A percentile compares a stretch with the other conserved stretches of the same genome.
Evolutionary conservation across 228 moss, liverwort and hornwort genomes (phyloP).

Genomic region (Sphagnum magellanicum): DNA sequence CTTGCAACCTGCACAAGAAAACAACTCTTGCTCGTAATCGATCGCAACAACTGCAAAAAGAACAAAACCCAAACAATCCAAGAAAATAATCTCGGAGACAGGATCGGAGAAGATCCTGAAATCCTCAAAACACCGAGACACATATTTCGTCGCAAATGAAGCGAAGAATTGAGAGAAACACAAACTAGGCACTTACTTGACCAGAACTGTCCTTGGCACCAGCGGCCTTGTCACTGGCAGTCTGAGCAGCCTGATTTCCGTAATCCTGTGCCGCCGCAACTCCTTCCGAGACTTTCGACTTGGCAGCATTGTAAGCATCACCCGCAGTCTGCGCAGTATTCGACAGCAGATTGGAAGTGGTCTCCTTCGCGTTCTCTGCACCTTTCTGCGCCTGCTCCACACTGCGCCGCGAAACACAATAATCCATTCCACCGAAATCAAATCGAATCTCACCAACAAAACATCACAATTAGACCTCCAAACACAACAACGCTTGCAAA

Average conservation of each 20-base stretch:
- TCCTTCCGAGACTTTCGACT: conserved; percentile 11
- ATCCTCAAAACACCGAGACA: background rate
- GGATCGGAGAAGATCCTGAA: no score
- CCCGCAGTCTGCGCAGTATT: background rate
- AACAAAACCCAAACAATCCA: no score
- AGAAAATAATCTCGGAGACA: no score
- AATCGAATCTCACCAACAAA: no score
- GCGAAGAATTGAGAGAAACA: background rate
- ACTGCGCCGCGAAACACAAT: background rate
- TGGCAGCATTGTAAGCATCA: conserved; percentile 1
- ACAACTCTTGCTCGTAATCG: no score
- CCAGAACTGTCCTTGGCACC: conserved; percentile 9
- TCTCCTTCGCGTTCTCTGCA: background rate
- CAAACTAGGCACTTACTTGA: background rate
- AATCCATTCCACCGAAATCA: no score
- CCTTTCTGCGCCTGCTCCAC: background rate
- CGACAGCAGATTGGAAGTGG: background rate
- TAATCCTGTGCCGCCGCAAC: conserved; percentile 10
- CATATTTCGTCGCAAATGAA: background rate
- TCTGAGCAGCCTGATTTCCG: conserved; percentile 17
- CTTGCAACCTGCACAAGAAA: background rate
- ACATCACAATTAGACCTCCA: no score
- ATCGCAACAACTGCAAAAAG: no score
- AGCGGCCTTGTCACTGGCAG: conserved; percentile 5
- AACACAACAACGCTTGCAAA: no score